These are phyloP conservation scores for Fusarium setosum DNA, from an alignment of 2,329 filamentous ascomycete genomes.

Conservation along the genomic window DNA sequence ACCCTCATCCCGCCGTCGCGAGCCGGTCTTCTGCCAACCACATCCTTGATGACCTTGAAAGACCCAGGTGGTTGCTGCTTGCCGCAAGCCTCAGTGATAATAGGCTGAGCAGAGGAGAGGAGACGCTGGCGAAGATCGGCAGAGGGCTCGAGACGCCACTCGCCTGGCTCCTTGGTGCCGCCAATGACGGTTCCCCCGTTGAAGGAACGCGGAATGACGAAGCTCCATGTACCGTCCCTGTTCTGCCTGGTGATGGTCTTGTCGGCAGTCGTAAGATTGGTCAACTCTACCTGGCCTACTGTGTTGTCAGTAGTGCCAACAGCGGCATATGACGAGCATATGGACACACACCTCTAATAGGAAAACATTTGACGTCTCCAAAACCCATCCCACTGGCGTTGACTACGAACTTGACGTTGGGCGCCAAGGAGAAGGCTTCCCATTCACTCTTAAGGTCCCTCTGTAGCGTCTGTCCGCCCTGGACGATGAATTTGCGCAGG, in stretches of 20 bases:
- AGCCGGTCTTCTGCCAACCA: conserved; percentile 59
- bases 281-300: conserved; percentile 50
- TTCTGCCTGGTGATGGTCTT: conserved; percentile 69
- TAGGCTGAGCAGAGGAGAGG: conserved; percentile 16
- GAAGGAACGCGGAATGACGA: conserved; percentile 70
- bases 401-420: conserved; percentile 41
- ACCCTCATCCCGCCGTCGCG: conserved; percentile 60
- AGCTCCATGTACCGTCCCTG: conserved; percentile 71
- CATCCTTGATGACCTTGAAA: conserved; percentile 53
- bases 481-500: conserved; percentile 46
- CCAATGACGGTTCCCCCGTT: conserved; percentile 74
- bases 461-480: conserved; percentile 44
- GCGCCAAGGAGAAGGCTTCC: conserved; percentile 44
- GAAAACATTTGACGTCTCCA: conserved; percentile 46
- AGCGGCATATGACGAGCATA: not conserved
- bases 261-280: conserved; percentile 48
- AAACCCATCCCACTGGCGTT: conserved; percentile 51
- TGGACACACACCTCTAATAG: conserved; percentile 44
- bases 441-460: conserved; percentile 45
- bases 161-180: conserved; percentile 70
- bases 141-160: conserved; percentile 65
- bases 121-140: conserved; percentile 55
- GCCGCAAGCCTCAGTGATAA: conserved; percentile 23
- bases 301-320: conserved; percentile 7
- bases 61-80: not conserved